Conservation (phyloP, 768 basidiomycete species). For the Collybia sp. region DNA sequence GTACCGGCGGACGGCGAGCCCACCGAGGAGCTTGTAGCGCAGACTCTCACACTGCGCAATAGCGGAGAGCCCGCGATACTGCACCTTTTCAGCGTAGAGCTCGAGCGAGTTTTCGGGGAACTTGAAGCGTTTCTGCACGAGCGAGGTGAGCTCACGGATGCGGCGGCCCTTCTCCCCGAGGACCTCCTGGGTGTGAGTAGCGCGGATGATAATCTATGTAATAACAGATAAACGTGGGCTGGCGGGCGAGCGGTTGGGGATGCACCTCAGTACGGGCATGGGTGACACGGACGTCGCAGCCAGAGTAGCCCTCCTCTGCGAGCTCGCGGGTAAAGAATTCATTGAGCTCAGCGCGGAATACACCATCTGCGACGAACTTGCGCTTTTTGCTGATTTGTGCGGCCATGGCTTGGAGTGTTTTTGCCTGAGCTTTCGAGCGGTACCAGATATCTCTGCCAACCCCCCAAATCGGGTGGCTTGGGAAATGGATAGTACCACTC, state of each 20-base stretch:
- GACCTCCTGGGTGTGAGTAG: conserved; percentile 98
- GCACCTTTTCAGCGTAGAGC: conserved; percentile 99
- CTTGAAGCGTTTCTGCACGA: conserved; percentile 99
- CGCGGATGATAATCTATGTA: conserved; percentile 93
- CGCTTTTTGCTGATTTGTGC: conserved; percentile 95
- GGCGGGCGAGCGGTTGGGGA: neutral
- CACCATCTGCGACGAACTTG: conserved; percentile 98
- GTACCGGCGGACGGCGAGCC: conserved; percentile 96
- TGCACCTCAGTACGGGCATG: conserved; percentile 94
- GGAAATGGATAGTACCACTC: conserved; percentile 19
- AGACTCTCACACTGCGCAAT: conserved; percentile 98
- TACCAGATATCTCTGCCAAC: neutral
- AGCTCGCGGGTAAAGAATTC: conserved; percentile 99
- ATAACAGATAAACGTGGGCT: conserved; percentile 2
- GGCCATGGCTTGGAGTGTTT: conserved; percentile 44
- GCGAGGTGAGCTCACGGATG: conserved; percentile 96
- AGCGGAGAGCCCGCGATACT: conserved; percentile 95
- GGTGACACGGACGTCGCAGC: conserved; percentile 99
- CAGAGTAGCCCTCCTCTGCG: conserved; percentile 99
- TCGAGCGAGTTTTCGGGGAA: conserved; percentile 99
- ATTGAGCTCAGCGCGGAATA: conserved; percentile 97
- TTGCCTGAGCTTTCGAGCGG: neutral
- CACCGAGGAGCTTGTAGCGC: conserved; percentile 98
- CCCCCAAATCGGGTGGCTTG: conserved; percentile 15
- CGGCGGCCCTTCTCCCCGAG: conserved; percentile 99